Evolutionary conservation across 2,329 filamentous ascomycete genomes (phyloP), one percentile per base, ranked within the genome.

Genomic region (Dothidotthia symphoricarpi): DNA sequence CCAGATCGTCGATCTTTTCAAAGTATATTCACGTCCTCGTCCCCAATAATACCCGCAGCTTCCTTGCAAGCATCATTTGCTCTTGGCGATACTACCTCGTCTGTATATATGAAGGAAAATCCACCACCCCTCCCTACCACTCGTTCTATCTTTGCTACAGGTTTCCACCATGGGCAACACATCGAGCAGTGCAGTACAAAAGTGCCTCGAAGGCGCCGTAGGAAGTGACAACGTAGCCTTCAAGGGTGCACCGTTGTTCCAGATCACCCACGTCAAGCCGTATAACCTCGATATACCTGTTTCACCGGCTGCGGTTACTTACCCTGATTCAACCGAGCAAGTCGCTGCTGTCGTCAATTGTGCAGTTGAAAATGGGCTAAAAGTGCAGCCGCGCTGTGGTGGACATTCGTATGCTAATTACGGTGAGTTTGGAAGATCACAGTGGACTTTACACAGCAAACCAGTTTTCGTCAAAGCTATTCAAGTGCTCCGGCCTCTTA

Each of bases 371-470:
- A 69, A 72, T 43, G 67, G 66, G 5, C 56, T 77, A 26, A 75
- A 76, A 43, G 77, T 84, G 0, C 79, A 83, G 54, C 73, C 81
- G n/a, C 75, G 73, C 30, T 79, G 77, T 2, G 81, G 81, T 3
- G 82, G 82, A 0, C 81, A 85, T 49, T 83, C 79, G 0, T 85
- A 81, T 43, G 81, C 67, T 0, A 74, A 74, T 2, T 72, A 74
- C 43, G 57, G 61, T 57, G 45, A 3, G 39, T 24, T n/a, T n/a
- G n/a, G n/a, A 11, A 29, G 14, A 30, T 22, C 9, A 9, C 19
- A 22, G 9, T 22, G 9, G 5, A 6, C 5, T 12, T n/a, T 10
- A 16, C 2, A 17, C 22, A 16, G 19, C 9, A 22, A 9, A 22
- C 19, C 9, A 22, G 13, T 6, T 31, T 10, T 22, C 30, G 16